phyloP scores from a whole-genome alignment of 768 basidiomycete species.

The Hebeloma cylindrosporum region DNA sequence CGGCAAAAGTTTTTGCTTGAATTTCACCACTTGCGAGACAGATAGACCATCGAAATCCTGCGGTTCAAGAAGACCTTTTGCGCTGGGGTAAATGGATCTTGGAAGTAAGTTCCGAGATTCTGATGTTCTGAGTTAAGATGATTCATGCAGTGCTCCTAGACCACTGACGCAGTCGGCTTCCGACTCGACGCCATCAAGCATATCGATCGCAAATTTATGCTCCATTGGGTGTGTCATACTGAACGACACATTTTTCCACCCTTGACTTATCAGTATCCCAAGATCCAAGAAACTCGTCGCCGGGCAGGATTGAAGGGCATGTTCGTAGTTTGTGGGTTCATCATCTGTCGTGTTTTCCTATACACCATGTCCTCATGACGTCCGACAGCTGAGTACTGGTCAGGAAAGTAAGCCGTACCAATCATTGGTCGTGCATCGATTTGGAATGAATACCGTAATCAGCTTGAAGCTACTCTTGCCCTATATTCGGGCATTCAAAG shows the following conservation, averaged over 20 bases:
- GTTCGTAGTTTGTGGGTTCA: constrained; percentile 54
- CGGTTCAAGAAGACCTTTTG: constrained; percentile 70
- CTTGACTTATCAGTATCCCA: not conserved
- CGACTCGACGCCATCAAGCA: constrained; percentile 93
- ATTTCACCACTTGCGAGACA: constrained; percentile 27
- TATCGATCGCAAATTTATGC: constrained; percentile 69
- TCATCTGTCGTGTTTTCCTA: not conserved
- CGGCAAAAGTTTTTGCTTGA: not conserved
- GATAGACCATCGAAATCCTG: constrained; percentile 86
- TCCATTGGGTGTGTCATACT: constrained; percentile 58
- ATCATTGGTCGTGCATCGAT: not conserved
- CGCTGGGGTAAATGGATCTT: constrained; percentile 83
- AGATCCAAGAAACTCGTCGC: constrained; percentile 57
- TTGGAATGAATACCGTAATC: constrained; percentile 4
- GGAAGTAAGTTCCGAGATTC: constrained; percentile 27
- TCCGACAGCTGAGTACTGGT: constrained; percentile 78
- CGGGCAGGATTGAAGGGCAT: constrained; percentile 44
- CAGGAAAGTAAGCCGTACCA: constrained; percentile 49
- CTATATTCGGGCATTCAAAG: constrained; percentile 61
- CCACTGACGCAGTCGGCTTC: constrained; percentile 71
- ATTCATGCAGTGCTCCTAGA: constrained; percentile 37
- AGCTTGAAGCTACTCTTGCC: constrained; percentile 54
- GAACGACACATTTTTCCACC: not conserved
- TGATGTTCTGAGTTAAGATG: constrained; percentile 5
- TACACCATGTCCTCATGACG: constrained; percentile 1